Conservation (phyloP, 495 filamentous ascomycete species). For the Penicillium coffeae region DNA sequence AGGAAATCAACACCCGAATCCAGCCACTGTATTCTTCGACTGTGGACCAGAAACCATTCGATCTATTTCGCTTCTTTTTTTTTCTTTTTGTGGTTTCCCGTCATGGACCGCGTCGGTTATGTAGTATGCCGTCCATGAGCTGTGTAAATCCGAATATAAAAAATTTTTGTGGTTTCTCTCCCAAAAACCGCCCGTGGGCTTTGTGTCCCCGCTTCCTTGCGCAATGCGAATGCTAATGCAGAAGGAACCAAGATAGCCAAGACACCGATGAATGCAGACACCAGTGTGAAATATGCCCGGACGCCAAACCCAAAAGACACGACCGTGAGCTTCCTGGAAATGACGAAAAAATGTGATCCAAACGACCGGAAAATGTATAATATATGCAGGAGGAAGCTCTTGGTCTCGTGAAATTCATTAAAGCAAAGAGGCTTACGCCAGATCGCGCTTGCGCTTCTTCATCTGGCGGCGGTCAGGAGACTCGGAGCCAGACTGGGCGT, state of each 20-base stretch:
- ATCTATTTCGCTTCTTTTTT: conserved; percentile 19
- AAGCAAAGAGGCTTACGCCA: conserved; percentile 22
- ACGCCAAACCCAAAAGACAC: conserved; percentile 40
- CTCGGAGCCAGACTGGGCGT: conserved; percentile 60
- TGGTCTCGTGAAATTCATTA: conserved; percentile 40
- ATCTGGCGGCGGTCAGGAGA: conserved; percentile 46
- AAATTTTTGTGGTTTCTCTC: conserved; percentile 3
- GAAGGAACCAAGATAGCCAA: conserved; percentile 12
- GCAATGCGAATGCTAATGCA: conserved; percentile 1
- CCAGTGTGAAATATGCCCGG: conserved; percentile 36
- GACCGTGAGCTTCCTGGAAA: conserved; percentile 11
- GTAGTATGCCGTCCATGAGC: background rate
- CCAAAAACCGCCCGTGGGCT: conserved; percentile 6
- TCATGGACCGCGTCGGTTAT: conserved; percentile 3
- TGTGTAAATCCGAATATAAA: background rate
- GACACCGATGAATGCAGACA: conserved; percentile 32
- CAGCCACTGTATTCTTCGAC: conserved; percentile 8
- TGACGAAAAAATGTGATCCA: background rate
- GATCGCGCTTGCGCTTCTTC: conserved; percentile 78
- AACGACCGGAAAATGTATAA: conserved; percentile 22
- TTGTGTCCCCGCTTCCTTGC: conserved; percentile 1
- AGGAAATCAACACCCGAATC: conserved; percentile 20
- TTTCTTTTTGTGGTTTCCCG: conserved; percentile 1
- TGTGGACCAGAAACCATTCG: conserved; percentile 14
- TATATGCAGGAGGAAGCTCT: conserved; percentile 39